Evolutionary conservation across 495 filamentous ascomycete genomes (phyloP).

Genomic region (Mycothermus thermophilus): DNA sequence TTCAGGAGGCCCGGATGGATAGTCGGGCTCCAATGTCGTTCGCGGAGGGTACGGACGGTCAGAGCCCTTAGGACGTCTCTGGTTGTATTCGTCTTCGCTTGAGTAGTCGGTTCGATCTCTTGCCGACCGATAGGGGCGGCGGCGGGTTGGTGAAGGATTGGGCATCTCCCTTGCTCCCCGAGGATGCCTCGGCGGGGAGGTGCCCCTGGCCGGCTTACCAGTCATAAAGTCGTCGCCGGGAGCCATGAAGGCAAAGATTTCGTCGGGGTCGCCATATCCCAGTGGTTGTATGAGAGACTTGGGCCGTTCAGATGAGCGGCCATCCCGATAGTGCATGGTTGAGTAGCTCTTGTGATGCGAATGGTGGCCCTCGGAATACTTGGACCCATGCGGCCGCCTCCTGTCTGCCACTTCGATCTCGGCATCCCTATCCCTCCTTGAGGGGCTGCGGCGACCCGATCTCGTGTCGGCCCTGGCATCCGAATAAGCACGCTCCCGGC

Average conservation of each 20-base stretch:
- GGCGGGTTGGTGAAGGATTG: constrained; percentile 7
- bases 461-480: constrained; percentile 10
- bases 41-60: constrained; percentile 8
- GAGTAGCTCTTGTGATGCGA: constrained; percentile 7
- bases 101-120: constrained; percentile 14
- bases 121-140: constrained; percentile 8
- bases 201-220: constrained; percentile 1
- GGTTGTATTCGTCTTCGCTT: constrained; percentile 10
- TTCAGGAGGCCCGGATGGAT: constrained; percentile 8
- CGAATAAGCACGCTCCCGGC: constrained; percentile 29
- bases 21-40: constrained; percentile 8
- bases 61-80: constrained; percentile 3
- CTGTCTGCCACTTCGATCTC: constrained; percentile 8
- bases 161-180: constrained; percentile 11
- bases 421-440: constrained; percentile 8
- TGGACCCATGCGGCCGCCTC: constrained; percentile 8
- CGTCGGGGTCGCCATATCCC: constrained; percentile 5
- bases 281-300: constrained; percentile 5
- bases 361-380: constrained; percentile 1
- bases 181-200: constrained; percentile 15
- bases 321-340: constrained; percentile 4
- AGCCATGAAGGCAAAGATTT: constrained; percentile 18
- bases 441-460: constrained; percentile 7
- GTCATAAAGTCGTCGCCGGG: constrained; percentile 9
- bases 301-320: constrained; percentile 2